These are phyloP conservation scores for Blepharisma stoltei DNA, from an alignment of 73 alveolate genomes.

Conservation along the genomic window DNA sequence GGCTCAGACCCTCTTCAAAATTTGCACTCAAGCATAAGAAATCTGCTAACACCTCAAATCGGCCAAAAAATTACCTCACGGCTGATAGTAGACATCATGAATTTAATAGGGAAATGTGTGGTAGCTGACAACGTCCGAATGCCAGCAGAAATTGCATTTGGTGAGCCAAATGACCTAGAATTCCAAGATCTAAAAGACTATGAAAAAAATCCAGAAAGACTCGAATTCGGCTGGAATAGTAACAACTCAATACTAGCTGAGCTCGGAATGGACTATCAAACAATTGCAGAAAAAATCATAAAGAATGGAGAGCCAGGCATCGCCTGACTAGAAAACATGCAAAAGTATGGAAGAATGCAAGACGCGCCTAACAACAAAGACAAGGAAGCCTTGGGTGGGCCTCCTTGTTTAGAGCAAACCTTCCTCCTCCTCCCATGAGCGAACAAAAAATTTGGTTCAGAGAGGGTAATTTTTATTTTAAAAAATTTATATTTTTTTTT, in stretches of 20 bases:
- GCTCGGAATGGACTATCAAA: constrained; percentile 54
- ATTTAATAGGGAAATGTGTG: constrained; percentile 62
- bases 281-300: constrained; percentile 43
- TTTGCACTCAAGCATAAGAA: constrained; percentile 34
- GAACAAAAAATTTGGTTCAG: too few species aligned
- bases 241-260: constrained; percentile 60
- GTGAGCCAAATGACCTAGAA: constrained; percentile 51
- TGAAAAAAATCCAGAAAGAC: constrained; percentile 57
- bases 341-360: constrained; percentile 49
- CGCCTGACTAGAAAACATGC: constrained; percentile 65
- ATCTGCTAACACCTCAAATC: constrained; percentile 15
- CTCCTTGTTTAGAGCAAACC: constrained; percentile 68
- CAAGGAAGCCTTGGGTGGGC: constrained; percentile 58
- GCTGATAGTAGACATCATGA: constrained; percentile 66
- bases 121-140: constrained; percentile 60
- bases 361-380: constrained; percentile 58
- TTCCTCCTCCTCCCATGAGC: too few species aligned
- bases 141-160: constrained; percentile 66
- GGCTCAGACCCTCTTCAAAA: constrained; percentile 52
- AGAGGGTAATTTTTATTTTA: too few species aligned
- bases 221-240: constrained; percentile 61
- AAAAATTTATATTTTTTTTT: too few species aligned
- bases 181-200: constrained; percentile 53
- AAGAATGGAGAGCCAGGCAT: constrained; percentile 72
- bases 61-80: constrained; percentile 37